A percentile compares a stretch with the other conserved stretches of the same genome.
These are phyloP conservation scores for Backusella australiensis DNA, from an alignment of 192 early-diverging fungal species.

Conservation along the genomic window DNA sequence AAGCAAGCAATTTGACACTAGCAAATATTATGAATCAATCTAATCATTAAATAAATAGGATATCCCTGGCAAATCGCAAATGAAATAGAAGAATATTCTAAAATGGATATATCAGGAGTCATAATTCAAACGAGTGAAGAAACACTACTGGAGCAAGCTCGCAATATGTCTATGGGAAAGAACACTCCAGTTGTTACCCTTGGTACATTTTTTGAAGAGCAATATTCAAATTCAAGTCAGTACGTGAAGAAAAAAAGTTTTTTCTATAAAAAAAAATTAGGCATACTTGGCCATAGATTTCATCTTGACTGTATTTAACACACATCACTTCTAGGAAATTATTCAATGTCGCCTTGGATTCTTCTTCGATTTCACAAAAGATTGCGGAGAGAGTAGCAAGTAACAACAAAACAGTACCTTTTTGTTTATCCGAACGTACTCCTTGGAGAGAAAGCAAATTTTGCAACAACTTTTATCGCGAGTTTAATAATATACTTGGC, in stretches of 20 bases:
- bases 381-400: neutral
- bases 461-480: neutral
- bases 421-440: slow-evolving; percentile 12
- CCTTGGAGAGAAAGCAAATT: neutral
- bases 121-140: slow-evolving; percentile 5
- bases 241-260: neutral
- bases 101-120: neutral
- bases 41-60: neutral
- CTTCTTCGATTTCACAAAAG: neutral
- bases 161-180: neutral
- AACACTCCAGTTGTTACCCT: neutral
- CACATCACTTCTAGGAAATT: neutral
- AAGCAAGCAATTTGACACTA: neutral
- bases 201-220: neutral
- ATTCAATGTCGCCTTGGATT: neutral
- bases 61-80: neutral
- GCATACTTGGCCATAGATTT: too few species aligned
- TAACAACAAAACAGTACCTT: neutral
- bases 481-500: neutral
- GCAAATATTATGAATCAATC: neutral
- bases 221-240: neutral
- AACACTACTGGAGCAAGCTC: neutral
- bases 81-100: neutral
- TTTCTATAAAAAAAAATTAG: neutral
- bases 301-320: neutral